Evolutionary conservation across 2,329 filamentous ascomycete genomes (phyloP).

Genomic region (Arthroderma uncinatum): DNA sequence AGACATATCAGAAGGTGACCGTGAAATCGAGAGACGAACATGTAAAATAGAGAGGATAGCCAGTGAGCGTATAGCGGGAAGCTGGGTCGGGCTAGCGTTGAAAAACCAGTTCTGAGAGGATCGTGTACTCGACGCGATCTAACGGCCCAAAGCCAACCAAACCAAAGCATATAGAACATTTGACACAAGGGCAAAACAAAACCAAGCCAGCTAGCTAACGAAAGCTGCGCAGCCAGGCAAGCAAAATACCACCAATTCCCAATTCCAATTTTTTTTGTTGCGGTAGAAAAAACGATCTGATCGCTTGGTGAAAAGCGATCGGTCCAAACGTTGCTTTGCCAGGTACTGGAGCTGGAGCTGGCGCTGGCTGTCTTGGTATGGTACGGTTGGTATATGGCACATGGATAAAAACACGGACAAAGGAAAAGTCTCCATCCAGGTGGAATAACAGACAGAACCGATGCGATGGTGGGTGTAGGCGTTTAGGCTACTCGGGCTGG

Average conservation of each 20-base stretch:
- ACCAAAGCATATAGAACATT: slow-evolving; percentile 1
- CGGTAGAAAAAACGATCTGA: background rate
- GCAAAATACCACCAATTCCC: slow-evolving; percentile 1
- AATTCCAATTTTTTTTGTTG: background rate
- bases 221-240: too few relatives aligned
- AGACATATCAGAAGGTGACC: background rate
- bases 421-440: background rate
- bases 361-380: background rate
- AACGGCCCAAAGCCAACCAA: background rate
- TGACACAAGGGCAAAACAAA: background rate
- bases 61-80: background rate
- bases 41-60: background rate
- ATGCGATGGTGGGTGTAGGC: background rate
- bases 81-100: background rate
- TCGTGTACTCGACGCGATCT: too few relatives aligned
- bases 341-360: too few relatives aligned
- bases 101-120: too few relatives aligned
- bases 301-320: too few relatives aligned
- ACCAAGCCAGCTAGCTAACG: too few relatives aligned
- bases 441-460: background rate
- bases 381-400: background rate
- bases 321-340: background rate
- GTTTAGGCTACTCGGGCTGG: background rate
- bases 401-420: background rate
- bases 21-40: too few relatives aligned